A percentile compares a stretch with the other conserved stretches of the same genome.
phyloP scores from a whole-genome alignment of 2,329 filamentous ascomycete genomes.

The Sporothrix luriei region DNA sequence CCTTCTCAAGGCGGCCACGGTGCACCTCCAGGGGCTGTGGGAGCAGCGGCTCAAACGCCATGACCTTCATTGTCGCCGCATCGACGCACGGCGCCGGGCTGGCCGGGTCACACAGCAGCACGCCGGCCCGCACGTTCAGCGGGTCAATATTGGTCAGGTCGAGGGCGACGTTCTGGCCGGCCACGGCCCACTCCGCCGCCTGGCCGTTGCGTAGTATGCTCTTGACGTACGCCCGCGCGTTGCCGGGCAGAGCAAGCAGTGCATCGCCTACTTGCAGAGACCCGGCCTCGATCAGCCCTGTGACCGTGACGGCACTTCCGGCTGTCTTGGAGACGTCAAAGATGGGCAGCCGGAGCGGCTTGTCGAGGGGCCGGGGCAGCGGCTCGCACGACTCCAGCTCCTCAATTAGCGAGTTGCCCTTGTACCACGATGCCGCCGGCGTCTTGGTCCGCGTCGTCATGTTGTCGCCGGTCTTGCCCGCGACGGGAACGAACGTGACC shows the following conservation, averaged over 20 bases:
- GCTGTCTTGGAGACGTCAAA: conserved; percentile 82
- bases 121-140: conserved; percentile 77
- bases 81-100: conserved; percentile 71
- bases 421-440: conserved; percentile 73
- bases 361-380: conserved; percentile 68
- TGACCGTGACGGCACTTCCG: conserved; percentile 79
- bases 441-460: conserved; percentile 64
- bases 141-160: conserved; percentile 84
- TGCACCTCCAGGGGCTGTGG: conserved; percentile 90
- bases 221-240: conserved; percentile 79
- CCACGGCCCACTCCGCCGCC: conserved; percentile 56
- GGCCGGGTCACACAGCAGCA: conserved; percentile 76
- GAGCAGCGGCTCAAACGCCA: conserved; percentile 86
- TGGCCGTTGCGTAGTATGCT: conserved; percentile 70
- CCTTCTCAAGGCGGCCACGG: conserved; percentile 76
- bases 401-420: conserved; percentile 74
- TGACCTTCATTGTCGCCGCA: conserved; percentile 76
- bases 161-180: conserved; percentile 85
- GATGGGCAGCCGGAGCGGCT: conserved; percentile 83
- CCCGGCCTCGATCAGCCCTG: conserved; percentile 83
- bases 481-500: conserved; percentile 84
- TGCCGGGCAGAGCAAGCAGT: conserved; percentile 76
- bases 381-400: conserved; percentile 84
- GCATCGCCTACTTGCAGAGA: conserved; percentile 82
- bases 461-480: conserved; percentile 86